Evolutionary conservation across 1,284 basidiomycete genomes (phyloP).

Genomic region (Tilletia horrida): DNA sequence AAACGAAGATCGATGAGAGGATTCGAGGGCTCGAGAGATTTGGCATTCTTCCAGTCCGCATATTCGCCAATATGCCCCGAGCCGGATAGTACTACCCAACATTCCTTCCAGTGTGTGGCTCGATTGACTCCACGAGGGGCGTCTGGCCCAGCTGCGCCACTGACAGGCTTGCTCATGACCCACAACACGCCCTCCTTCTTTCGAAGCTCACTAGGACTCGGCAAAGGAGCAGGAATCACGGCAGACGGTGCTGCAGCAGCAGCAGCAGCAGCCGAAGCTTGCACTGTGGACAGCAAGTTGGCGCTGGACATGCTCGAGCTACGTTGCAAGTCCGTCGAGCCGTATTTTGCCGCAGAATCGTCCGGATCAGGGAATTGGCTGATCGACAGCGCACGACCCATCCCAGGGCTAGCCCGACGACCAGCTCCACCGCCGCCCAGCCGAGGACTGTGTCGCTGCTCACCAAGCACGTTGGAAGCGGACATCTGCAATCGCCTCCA

Average conservation of each 20-base stretch:
- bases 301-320: constrained; percentile 5
- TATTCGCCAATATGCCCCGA: constrained; percentile 44
- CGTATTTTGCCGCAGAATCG: neutral
- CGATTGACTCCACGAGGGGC: constrained; percentile 38
- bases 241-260: neutral
- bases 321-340: neutral
- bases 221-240: neutral
- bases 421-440: neutral
- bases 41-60: constrained; percentile 44
- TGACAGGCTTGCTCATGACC: constrained; percentile 37
- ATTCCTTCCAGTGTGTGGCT: constrained; percentile 37
- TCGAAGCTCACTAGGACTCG: constrained; percentile 12
- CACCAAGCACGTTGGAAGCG: neutral
- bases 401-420: neutral
- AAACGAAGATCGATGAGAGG: constrained; percentile 49
- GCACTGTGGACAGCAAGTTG: too few species aligned
- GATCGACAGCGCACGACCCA: constrained; percentile 5
- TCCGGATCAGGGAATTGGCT: neutral
- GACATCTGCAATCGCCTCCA: constrained; percentile 5
- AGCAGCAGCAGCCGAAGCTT: too few species aligned
- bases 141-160: constrained; percentile 32
- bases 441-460: constrained; percentile 2
- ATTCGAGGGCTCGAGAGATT: constrained; percentile 35
- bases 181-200: constrained; percentile 48
- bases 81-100: constrained; percentile 46